Conservation (phyloP, 805 yeast genomes). For the Dipodascus albidus region DNA sequence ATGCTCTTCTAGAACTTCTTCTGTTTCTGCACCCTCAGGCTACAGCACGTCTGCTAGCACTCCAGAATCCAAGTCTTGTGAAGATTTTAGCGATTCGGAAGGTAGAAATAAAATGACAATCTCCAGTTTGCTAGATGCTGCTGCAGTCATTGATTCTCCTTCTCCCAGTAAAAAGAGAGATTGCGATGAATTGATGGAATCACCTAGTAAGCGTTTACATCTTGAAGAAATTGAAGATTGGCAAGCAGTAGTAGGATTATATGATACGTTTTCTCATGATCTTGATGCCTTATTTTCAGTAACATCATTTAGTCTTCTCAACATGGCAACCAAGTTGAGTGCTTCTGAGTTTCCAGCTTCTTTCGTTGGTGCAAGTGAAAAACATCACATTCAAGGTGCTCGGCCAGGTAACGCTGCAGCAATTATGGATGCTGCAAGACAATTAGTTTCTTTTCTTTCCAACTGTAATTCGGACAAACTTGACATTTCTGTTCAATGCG, state of each 20-base stretch:
- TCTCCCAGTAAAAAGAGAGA: background rate
- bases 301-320: background rate
- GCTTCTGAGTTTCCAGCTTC: background rate
- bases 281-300: background rate
- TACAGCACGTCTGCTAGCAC: constrained; percentile 1
- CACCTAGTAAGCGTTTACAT: background rate
- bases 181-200: background rate
- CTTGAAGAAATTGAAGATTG: background rate
- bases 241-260: background rate
- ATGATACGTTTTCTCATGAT: background rate
- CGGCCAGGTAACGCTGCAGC: constrained; percentile 17
- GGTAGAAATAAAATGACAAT: constrained; percentile 13
- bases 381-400: background rate
- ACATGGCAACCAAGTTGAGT: background rate
- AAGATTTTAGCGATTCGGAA: background rate
- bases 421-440: constrained; percentile 24
- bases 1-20: background rate
- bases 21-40: background rate
- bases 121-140: constrained; percentile 16
- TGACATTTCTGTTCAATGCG: constrained; percentile 10
- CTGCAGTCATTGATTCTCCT: constrained; percentile 11
- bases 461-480: background rate
- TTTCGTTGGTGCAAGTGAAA: background rate
- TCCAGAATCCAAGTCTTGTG: background rate
- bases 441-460: constrained; percentile 14